phyloP scores from a whole-genome alignment of 2,329 filamentous ascomycete genomes.

The Neophaeococcomyces mojaviensis region DNA sequence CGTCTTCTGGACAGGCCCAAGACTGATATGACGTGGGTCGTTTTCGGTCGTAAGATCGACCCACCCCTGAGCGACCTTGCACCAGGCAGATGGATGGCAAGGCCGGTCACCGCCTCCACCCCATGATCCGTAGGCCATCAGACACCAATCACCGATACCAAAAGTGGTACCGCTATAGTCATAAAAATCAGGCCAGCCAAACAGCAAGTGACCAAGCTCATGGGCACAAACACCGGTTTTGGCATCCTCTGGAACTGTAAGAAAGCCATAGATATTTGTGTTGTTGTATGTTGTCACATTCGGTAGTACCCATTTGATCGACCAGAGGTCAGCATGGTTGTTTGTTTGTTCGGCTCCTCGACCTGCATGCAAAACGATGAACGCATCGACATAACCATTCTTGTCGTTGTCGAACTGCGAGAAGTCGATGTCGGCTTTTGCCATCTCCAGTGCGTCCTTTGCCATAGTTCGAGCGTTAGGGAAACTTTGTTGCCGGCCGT shows the following conservation, averaged over 20 bases:
- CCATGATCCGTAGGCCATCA: neutral
- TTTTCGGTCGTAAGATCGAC: neutral
- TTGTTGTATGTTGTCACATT: neutral
- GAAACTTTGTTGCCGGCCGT: neutral
- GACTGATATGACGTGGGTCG: neutral
- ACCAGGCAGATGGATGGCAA: neutral
- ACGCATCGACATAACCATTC: slow-evolving; percentile 3
- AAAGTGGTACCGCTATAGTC: neutral
- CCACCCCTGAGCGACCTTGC: neutral
- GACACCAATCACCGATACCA: neutral
- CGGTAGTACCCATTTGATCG: slow-evolving; percentile 2
- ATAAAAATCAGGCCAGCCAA: slow-evolving; percentile 3
- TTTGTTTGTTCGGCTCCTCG: neutral
- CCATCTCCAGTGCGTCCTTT: neutral
- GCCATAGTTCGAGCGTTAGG: neutral
- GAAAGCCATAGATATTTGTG: slow-evolving; percentile 1
- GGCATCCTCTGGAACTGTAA: slow-evolving; percentile 3
- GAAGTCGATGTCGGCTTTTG: neutral
- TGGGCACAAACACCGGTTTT: slow-evolving; percentile 2
- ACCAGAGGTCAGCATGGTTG: neutral
- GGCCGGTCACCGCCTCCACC: neutral
- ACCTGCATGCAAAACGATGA: slow-evolving; percentile 1
- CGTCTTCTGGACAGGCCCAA: neutral
- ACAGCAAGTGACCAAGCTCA: slow-evolving; percentile 2
- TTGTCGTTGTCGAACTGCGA: slow-evolving; percentile 1